phyloP scores from a whole-genome alignment of 176 grass and related monocot genomes.

The Zoysia pacifica region DNA sequence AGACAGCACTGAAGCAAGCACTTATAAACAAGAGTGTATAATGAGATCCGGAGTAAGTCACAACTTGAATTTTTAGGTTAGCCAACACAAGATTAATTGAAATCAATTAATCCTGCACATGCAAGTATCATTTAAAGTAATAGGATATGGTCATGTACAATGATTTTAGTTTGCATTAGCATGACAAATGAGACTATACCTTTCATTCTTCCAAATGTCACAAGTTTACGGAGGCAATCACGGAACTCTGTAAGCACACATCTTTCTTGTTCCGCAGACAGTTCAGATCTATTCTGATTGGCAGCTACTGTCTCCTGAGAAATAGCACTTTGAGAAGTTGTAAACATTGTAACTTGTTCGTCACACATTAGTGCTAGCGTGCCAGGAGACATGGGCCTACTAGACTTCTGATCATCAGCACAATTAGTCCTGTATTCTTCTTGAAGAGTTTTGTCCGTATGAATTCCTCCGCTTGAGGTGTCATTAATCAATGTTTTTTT shows the following conservation, averaged over 20 bases:
- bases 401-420: constrained; percentile 60
- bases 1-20: not conserved
- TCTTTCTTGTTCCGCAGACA: constrained; percentile 85
- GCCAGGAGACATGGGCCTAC: constrained; percentile 84
- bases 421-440: constrained; percentile 58
- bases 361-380: constrained; percentile 91
- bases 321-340: constrained; percentile 45
- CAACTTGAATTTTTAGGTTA: not conserved
- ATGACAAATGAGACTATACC: constrained; percentile 51
- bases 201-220: constrained; percentile 75
- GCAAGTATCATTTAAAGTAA: not conserved
- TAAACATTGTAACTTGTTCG: constrained; percentile 74
- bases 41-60: not conserved
- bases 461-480: constrained; percentile 48
- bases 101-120: not conserved
- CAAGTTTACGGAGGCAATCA: constrained; percentile 74
- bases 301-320: constrained; percentile 27
- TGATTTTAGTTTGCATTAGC: constrained; percentile 21
- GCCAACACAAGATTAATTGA: not conserved
- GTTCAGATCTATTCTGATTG: constrained; percentile 57
- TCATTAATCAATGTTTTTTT: constrained; percentile 51
- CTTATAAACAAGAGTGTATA: not conserved
- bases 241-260: constrained; percentile 76
- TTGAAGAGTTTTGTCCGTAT: constrained; percentile 35
- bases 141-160: not conserved